A percentile compares a stretch with the other conserved stretches of the same genome.
phyloP scores from a whole-genome alignment of 495 filamentous ascomycete species.

The Aspergillus biplanus region DNA sequence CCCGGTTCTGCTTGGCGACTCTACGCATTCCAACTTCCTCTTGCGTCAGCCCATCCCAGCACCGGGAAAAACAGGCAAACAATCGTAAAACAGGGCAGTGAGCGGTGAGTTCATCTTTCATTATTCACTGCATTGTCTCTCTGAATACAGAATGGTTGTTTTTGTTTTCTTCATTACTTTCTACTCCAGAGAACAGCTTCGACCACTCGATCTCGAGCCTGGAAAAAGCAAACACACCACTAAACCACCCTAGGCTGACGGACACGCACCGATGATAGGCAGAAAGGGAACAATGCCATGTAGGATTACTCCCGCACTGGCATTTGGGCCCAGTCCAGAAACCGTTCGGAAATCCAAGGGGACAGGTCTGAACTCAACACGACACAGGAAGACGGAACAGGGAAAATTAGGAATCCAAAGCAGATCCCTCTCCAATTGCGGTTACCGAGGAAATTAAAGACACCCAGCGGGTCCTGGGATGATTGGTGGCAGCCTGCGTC shows the following conservation, averaged over 20 bases:
- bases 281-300: neutral
- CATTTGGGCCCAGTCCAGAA: neutral
- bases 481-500: slow-evolving; percentile 8
- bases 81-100: no score
- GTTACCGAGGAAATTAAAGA: slow-evolving; percentile 15
- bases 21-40: neutral
- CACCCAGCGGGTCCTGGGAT: slow-evolving; percentile 1
- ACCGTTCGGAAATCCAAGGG: slow-evolving; percentile 1
- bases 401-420: slow-evolving; percentile 1
- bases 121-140: no score
- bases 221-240: neutral
- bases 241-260: neutral
- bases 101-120: no score
- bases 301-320: neutral
- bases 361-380: neutral
- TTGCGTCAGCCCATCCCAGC: neutral
- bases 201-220: no score
- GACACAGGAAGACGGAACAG: neutral
- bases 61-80: no score
- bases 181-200: no score
- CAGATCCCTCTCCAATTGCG: slow-evolving; percentile 16
- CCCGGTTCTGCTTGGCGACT: slow-evolving; percentile 13
- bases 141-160: no score
- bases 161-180: no score
- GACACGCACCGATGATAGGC: neutral